Evolutionary conservation across 2,329 filamentous ascomycete species (phyloP), one percentile per base, ranked within the genome.

Genomic region (Aspergillus pseudoviridinutans): DNA sequence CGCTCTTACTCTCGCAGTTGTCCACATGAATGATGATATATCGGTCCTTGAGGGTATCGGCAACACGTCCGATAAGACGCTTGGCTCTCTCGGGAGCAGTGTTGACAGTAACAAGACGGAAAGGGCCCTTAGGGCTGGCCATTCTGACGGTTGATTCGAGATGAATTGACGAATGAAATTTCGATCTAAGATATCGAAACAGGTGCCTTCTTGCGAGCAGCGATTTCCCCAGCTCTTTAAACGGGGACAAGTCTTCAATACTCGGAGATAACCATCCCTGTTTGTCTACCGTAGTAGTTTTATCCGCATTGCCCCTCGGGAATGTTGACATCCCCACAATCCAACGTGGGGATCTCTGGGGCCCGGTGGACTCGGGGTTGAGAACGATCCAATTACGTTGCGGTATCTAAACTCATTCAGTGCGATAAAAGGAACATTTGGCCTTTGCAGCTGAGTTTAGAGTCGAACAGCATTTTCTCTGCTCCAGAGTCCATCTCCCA

Each of bases 51-150:
- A 90, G 72, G 12, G 79, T 80, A 56, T 87, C 83, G 10, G 82
- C 78, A 41, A 90, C 72, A 0, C 83, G 79, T 10, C 86, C 86
- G 64, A 88, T 82, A 35, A 90, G 72, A 7, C 77, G 74, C 73
- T 84, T 83, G 35, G 87, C 87, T 56, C 86, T 79, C 61, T 87
- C 86, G 0, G 87, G 86, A 1, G 82, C 84, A 1, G 82, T 88
- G 74, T 89, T 89, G 62, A 89, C 85, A 1, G 85, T 89, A 29
- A 88, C 81, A 12, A 89, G 80, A 64, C 78, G 82, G 74, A 80
- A 89, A 3, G 84, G 84, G 20, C 84, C 84, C 62, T 80, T 78
- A 14, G 80, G 76, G 56, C 70, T 61, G 60, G 67, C 63, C 67
- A 69, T 72, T 29, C 10, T 62, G 61, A 56, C 50, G 27, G 50